These are phyloP conservation scores for Imleria badia DNA, from an alignment of 768 basidiomycete species.

Conservation along the genomic window DNA sequence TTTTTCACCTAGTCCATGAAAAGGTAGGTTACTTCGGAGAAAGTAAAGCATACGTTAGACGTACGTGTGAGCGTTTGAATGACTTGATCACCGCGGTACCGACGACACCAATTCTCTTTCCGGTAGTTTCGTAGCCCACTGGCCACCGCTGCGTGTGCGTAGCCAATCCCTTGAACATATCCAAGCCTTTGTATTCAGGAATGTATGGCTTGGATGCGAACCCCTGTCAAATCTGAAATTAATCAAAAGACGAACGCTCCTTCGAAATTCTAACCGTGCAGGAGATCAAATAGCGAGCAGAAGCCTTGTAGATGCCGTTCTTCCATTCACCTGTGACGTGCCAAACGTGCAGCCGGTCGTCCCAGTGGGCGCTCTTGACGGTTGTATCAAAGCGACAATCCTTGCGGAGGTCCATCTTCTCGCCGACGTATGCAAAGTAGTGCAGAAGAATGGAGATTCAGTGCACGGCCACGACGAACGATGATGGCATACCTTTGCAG, in stretches of 20 bases:
- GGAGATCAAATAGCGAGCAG: slow-evolving; percentile 1
- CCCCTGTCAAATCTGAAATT: background rate
- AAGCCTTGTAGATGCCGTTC: background rate
- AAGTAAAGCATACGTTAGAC: background rate
- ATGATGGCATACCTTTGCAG: background rate
- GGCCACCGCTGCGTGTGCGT: slow-evolving; percentile 8
- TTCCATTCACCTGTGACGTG: slow-evolving; percentile 6
- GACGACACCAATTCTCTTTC: slow-evolving; percentile 11
- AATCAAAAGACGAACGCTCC: background rate
- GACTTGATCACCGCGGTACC: slow-evolving; percentile 8
- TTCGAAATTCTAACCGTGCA: slow-evolving; percentile 2
- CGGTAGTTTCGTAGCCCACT: background rate
- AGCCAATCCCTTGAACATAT: slow-evolving; percentile 5
- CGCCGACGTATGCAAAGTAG: slow-evolving; percentile 8
- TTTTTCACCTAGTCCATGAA: background rate
- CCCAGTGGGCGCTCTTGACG: slow-evolving; percentile 12
- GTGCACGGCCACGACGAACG: background rate
- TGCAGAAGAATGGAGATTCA: too few relatives aligned
- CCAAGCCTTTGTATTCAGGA: background rate
- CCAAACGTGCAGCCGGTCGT: slow-evolving; percentile 6
- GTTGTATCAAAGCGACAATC: slow-evolving; percentile 11
- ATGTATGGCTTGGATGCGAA: slow-evolving; percentile 8
- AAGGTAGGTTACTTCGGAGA: background rate
- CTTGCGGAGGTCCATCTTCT: slow-evolving; percentile 10
- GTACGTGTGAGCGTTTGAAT: slow-evolving; percentile 7